phyloP scores from a whole-genome alignment of 192 early-diverging fungal species.

The Coemansia erecta region DNA sequence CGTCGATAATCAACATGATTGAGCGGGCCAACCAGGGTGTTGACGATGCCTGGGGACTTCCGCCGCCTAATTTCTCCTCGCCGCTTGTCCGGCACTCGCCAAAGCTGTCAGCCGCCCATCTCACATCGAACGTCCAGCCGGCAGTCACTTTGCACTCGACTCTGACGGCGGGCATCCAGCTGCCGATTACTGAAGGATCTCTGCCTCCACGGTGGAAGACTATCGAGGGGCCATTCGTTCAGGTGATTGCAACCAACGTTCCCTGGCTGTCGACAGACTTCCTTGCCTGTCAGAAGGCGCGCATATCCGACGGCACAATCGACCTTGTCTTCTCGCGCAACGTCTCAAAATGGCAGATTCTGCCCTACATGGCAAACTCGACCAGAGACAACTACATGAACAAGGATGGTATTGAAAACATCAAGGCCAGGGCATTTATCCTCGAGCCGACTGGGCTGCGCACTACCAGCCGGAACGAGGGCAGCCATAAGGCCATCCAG shows the following conservation, averaged over 20 bases:
- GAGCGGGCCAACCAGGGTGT: slow-evolving; percentile 37
- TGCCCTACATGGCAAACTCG: slow-evolving; percentile 49
- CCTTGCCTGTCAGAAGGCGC: slow-evolving; percentile 50
- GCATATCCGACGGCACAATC: slow-evolving; percentile 56
- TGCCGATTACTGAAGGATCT: slow-evolving; percentile 30
- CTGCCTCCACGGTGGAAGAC: slow-evolving; percentile 55
- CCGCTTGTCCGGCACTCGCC: slow-evolving; percentile 44
- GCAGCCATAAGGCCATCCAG: slow-evolving; percentile 24
- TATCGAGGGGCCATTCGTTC: slow-evolving; percentile 53
- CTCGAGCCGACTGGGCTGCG: slow-evolving; percentile 58
- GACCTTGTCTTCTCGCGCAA: slow-evolving; percentile 54
- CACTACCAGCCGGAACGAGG: slow-evolving; percentile 31
- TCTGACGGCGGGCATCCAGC: slow-evolving; percentile 42
- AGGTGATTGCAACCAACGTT: slow-evolving; percentile 59
- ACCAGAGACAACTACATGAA: slow-evolving; percentile 50
- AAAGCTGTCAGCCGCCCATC: slow-evolving; percentile 16
- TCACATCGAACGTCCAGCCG: slow-evolving; percentile 30
- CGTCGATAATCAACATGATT: slow-evolving; percentile 25
- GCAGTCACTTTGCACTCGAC: slow-evolving; percentile 45
- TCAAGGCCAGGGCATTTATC: slow-evolving; percentile 57
- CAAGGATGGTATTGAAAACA: slow-evolving; percentile 38
- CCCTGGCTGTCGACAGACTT: slow-evolving; percentile 60
- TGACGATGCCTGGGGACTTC: slow-evolving; percentile 45
- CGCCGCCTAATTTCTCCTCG: slow-evolving; percentile 46
- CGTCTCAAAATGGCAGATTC: slow-evolving; percentile 40